A percentile compares a stretch with the other conserved stretches of the same genome.
Conservation (phyloP, 2,329 filamentous ascomycete genomes). For the Gaeumannomyces tritici region DNA sequence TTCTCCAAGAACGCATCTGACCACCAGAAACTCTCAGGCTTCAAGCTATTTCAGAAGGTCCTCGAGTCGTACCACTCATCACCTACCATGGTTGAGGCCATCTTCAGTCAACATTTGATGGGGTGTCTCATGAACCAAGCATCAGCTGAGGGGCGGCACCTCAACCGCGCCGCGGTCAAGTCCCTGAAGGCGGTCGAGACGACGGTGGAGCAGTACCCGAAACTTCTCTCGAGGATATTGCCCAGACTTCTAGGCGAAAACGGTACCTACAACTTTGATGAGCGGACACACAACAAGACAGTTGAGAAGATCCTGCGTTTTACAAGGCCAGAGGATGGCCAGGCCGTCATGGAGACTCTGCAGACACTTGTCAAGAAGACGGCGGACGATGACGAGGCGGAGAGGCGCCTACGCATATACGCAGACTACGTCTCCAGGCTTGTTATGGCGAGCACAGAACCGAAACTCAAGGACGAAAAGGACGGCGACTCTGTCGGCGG, state of each 20-base stretch:
- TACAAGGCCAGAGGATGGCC: conserved; percentile 45
- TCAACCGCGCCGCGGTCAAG: conserved; percentile 71
- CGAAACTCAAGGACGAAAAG: conserved; percentile 19
- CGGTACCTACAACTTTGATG: conserved; percentile 74
- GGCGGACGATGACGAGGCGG: conserved; percentile 21
- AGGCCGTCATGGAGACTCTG: conserved; percentile 36
- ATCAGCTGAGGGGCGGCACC: conserved; percentile 64
- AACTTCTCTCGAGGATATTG: conserved; percentile 50
- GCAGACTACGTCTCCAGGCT: conserved; percentile 40
- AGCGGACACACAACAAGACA: conserved; percentile 76
- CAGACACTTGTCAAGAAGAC: conserved; percentile 26
- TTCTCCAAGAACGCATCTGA: conserved; percentile 76
- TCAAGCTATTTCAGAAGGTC: conserved; percentile 75
- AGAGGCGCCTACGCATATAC: conserved; percentile 38
- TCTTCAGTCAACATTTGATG: conserved; percentile 81
- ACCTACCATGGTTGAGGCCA: conserved; percentile 17
- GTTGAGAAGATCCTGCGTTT: conserved; percentile 63
- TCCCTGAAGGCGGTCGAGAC: conserved; percentile 62
- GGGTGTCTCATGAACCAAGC: conserved; percentile 76
- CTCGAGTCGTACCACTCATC: conserved; percentile 36
- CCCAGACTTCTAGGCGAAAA: conserved; percentile 58
- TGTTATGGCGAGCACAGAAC: conserved; percentile 14
- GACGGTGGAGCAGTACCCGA: conserved; percentile 51
- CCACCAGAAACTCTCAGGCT: conserved; percentile 85
- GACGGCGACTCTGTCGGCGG: conserved; percentile 25